Evolutionary conservation across 139 green algal species (phyloP).

Genomic region (Closterium sp.): DNA sequence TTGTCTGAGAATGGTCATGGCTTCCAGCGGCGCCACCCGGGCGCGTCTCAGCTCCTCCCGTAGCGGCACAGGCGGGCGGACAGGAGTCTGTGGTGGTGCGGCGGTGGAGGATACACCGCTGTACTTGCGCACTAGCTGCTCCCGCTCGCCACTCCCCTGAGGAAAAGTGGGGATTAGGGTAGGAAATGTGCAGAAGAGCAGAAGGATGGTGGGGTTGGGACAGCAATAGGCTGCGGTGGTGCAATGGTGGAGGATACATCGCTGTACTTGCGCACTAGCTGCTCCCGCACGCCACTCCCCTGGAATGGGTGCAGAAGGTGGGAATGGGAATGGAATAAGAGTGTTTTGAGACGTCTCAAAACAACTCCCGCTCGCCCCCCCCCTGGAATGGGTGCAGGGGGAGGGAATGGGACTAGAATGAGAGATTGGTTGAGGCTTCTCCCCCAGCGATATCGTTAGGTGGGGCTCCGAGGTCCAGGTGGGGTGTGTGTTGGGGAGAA

Average conservation of each 20-base stretch:
- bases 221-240: not conserved
- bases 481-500: not conserved
- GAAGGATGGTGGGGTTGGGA: too few species aligned
- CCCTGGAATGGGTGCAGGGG: too few species aligned
- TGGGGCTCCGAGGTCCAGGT: too few species aligned
- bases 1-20: not conserved
- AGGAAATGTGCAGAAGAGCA: too few species aligned
- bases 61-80: not conserved
- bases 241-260: not conserved
- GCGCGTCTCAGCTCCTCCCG: not conserved
- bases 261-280: not conserved
- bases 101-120: not conserved
- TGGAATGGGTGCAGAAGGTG: not conserved
- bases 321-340: too few species aligned
- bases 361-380: too few species aligned
- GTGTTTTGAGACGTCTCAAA: too few species aligned
- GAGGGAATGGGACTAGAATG: not conserved
- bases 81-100: not conserved
- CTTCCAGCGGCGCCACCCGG: not conserved
- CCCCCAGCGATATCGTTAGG: too few species aligned
- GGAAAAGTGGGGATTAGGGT: not conserved
- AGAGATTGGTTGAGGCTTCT: constrained; percentile 17
- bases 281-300: not conserved
- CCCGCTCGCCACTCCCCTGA: not conserved
- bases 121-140: not conserved